A percentile compares a stretch with the other conserved stretches of the same genome.
phyloP scores from a whole-genome alignment of 306 rosid genomes.

The Rubus idaeus region DNA sequence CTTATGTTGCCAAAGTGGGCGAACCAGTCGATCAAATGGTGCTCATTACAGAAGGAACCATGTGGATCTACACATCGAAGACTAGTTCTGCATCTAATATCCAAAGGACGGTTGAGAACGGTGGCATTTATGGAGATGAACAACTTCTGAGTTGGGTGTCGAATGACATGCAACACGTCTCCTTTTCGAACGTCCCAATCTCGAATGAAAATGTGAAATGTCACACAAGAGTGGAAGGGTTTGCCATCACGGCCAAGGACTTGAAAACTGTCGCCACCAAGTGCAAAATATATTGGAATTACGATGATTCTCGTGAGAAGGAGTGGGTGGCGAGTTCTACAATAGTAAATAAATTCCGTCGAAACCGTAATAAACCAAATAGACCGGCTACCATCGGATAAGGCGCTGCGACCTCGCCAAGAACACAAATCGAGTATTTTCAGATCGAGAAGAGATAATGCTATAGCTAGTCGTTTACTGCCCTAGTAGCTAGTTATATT shows the following conservation, averaged over 20 bases:
- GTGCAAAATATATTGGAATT: not conserved
- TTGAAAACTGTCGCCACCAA: conserved; percentile 1
- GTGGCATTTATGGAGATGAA: conserved; percentile 5
- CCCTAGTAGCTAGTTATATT: too few species aligned
- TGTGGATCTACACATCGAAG: conserved; percentile 1
- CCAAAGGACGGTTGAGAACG: not conserved
- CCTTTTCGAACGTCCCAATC: not conserved
- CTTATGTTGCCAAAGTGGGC: conserved; percentile 9
- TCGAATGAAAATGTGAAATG: not conserved
- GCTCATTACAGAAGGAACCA: conserved; percentile 18
- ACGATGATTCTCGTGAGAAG: not conserved
- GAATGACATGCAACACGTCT: not conserved
- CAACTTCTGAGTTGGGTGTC: conserved; percentile 6
- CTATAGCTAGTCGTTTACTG: too few species aligned
- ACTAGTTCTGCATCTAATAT: not conserved
- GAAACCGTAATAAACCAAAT: not conserved
- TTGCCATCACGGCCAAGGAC: not conserved
- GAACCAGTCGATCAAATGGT: conserved; percentile 24
- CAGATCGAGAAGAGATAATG: not conserved
- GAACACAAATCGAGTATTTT: not conserved
- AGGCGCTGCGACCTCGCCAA: not conserved
- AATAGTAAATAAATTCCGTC: not conserved
- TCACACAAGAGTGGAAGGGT: conserved; percentile 1
- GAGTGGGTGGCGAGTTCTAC: not conserved
- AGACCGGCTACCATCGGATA: not conserved